A percentile compares a stretch with the other conserved stretches of the same genome.
Conservation (phyloP, 2,329 filamentous ascomycete species). For the Pyricularia pennisetigena region DNA sequence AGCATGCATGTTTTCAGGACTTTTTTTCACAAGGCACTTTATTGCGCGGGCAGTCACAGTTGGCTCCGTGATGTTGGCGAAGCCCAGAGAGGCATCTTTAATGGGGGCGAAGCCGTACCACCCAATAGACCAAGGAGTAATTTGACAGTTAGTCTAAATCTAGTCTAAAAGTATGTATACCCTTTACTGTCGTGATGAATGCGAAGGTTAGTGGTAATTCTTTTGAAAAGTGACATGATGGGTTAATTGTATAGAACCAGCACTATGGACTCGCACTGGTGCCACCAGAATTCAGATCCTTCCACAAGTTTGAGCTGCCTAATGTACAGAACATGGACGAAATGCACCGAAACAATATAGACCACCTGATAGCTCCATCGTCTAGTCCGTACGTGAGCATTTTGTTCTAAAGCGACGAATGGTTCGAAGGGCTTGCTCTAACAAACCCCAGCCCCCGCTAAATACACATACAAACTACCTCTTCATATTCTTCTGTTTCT, state of each 20-base stretch:
- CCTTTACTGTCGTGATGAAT: not conserved
- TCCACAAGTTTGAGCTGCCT: not conserved
- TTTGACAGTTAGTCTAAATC: not conserved
- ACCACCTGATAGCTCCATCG: too few species aligned
- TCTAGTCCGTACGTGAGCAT: not conserved
- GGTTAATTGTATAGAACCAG: too few species aligned
- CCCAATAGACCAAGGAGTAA: not conserved
- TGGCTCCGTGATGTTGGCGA: not conserved
- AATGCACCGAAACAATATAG: not conserved
- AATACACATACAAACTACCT: conserved; percentile 18
- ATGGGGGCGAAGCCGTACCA: not conserved
- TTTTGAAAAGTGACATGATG: too few species aligned
- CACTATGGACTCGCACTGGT: not conserved
- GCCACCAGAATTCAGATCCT: not conserved
- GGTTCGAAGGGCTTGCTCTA: too few species aligned
- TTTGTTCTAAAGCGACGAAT: not conserved
- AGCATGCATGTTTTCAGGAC: not conserved
- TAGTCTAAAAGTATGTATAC: not conserved
- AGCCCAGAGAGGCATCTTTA: not conserved
- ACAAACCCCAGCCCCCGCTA: not conserved
- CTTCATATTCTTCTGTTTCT: conserved; percentile 76
- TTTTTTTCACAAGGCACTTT: not conserved
- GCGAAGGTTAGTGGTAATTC: not conserved
- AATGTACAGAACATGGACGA: not conserved
- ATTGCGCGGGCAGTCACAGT: not conserved